phyloP scores from a whole-genome alignment of 75 land plant species.

The Sequoiadendron giganteum region DNA sequence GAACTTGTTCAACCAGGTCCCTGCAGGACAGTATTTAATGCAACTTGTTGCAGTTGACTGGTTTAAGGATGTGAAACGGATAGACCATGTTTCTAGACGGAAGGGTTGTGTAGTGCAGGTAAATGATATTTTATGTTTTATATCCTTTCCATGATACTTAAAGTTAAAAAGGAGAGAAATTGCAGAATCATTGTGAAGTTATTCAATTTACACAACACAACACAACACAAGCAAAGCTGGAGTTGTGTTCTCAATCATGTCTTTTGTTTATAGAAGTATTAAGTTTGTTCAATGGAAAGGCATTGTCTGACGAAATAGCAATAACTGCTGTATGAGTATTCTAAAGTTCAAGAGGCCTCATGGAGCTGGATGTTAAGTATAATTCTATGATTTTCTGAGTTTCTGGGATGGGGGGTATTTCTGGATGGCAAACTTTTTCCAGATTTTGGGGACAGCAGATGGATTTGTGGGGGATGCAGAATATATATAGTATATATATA shows the following conservation, averaged over 20 bases:
- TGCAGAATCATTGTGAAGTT: not conserved
- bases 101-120: constrained; percentile 92
- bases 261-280: not conserved
- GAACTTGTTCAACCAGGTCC: constrained; percentile 40
- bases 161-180: not conserved
- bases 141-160: not conserved
- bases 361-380: not conserved
- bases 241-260: not conserved
- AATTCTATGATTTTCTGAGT: not conserved
- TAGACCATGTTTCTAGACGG: constrained; percentile 86
- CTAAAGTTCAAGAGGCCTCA: not conserved
- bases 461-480: no score
- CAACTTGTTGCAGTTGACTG: constrained; percentile 95
- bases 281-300: not conserved
- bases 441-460: not conserved
- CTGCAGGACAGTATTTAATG: constrained; percentile 83
- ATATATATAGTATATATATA: no score
- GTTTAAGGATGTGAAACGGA: constrained; percentile 77
- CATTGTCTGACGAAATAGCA: not conserved
- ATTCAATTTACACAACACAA: no score
- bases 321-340: not conserved
- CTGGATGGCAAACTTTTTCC: not conserved
- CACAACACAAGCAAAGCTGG: no score
- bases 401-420: not conserved
- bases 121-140: not conserved